A percentile compares a stretch with the other conserved stretches of the same genome.
These are phyloP conservation scores for Picea glauca DNA, from an alignment of 75 land plant species.

Conservation along the genomic window DNA sequence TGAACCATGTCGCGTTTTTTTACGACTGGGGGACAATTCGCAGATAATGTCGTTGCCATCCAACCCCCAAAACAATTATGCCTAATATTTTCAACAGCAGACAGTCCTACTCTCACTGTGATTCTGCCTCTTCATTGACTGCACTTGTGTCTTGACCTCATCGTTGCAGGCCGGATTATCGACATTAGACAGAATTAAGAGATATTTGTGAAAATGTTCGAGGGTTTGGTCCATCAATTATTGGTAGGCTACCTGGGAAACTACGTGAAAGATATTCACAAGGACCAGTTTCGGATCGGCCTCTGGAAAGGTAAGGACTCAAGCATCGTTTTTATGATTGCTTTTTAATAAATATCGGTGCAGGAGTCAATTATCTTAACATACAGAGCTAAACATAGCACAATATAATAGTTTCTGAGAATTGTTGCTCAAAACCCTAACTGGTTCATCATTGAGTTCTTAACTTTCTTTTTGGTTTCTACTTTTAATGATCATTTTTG, in stretches of 20 bases:
- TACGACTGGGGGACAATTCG: too few species aligned
- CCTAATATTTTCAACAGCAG: too few species aligned
- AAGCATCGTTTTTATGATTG: not conserved
- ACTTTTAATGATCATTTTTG: not conserved
- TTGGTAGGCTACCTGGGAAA: conserved; percentile 74
- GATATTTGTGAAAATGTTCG: conserved; percentile 50
- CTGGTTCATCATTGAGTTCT: not conserved
- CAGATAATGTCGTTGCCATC: too few species aligned
- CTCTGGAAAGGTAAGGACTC: conserved; percentile 70
- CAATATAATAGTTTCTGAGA: not conserved
- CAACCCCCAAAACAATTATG: too few species aligned
- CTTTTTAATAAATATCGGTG: not conserved
- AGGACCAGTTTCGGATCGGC: conserved; percentile 85
- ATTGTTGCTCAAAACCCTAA: not conserved
- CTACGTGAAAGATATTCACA: conserved; percentile 82
- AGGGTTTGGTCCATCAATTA: conserved; percentile 73
- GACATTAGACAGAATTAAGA: too few species aligned
- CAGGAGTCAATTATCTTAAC: too few species aligned
- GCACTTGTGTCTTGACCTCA: too few species aligned
- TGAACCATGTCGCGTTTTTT: too few species aligned
- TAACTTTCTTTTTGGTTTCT: not conserved
- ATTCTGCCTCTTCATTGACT: too few species aligned
- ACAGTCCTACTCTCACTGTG: too few species aligned
- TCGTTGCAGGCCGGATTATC: too few species aligned
- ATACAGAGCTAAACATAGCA: too few species aligned